These are phyloP conservation scores for Pythium myriotylum DNA, from an alignment of 352 stramenopile species.

Conservation along the genomic window DNA sequence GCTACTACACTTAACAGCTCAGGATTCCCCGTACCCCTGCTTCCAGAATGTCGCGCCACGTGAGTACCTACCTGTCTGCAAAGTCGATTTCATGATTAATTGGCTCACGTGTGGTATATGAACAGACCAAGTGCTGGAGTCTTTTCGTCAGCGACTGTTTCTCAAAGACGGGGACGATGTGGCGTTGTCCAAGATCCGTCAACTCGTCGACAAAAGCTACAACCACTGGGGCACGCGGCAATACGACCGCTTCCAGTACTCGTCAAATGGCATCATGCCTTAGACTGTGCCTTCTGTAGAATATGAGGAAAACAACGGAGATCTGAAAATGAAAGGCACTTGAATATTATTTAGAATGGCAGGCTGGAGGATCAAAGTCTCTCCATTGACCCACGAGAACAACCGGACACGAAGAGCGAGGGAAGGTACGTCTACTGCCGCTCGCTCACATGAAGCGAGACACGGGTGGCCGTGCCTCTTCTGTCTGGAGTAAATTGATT, in stretches of 20 bases:
- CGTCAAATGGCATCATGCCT: slow-evolving; percentile 64
- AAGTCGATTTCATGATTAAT: too few species aligned
- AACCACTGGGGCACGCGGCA: slow-evolving; percentile 69
- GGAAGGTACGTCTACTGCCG: neutral
- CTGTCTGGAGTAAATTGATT: slow-evolving; percentile 2
- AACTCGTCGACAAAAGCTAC: slow-evolving; percentile 62
- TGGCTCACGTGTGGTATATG: too few species aligned
- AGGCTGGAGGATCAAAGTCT: too few species aligned
- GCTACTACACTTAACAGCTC: slow-evolving; percentile 89
- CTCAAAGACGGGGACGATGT: slow-evolving; percentile 38
- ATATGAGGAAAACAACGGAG: slow-evolving; percentile 4
- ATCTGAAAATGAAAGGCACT: slow-evolving; percentile 30
- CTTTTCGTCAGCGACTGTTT: slow-evolving; percentile 40
- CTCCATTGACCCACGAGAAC: slow-evolving; percentile 33
- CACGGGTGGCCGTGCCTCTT: slow-evolving; percentile 12
- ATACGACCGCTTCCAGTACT: slow-evolving; percentile 73
- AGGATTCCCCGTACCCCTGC: slow-evolving; percentile 89
- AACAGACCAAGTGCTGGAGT: slow-evolving; percentile 22
- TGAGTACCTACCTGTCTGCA: too few species aligned
- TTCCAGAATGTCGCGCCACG: slow-evolving; percentile 51
- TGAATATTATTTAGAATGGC: too few species aligned
- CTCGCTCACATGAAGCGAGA: slow-evolving; percentile 28
- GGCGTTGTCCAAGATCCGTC: slow-evolving; percentile 25
- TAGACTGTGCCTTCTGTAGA: too few species aligned
- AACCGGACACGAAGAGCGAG: neutral